These are phyloP conservation scores for Ambrosia artemisiifolia DNA, from an alignment of 129 eudicot genomes.

Conservation along the genomic window DNA sequence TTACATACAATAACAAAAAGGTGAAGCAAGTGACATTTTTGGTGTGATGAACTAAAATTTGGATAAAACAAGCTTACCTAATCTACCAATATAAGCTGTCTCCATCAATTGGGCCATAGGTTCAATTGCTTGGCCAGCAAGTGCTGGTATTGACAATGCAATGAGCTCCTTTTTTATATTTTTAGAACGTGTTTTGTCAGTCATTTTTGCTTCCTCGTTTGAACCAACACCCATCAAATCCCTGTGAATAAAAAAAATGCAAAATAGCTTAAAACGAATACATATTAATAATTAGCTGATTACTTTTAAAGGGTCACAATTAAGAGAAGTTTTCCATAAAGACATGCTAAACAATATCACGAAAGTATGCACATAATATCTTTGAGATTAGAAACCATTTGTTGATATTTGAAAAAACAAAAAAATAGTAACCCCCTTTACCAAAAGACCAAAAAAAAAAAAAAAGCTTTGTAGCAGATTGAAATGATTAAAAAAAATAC, in stretches of 20 bases:
- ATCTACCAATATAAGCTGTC: slow-evolving; percentile 91
- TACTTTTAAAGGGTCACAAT: background rate
- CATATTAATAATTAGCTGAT: slow-evolving; percentile 9
- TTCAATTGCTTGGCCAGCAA: slow-evolving; percentile 93
- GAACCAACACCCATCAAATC: slow-evolving; percentile 35
- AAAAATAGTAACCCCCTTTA: background rate
- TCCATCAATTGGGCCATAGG: slow-evolving; percentile 89
- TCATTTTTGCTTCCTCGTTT: slow-evolving; percentile 19
- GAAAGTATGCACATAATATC: background rate
- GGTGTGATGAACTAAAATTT: background rate
- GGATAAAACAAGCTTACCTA: slow-evolving; percentile 46
- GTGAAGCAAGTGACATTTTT: background rate
- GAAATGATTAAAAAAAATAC: background rate
- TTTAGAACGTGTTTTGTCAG: slow-evolving; percentile 33
- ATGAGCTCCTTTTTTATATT: slow-evolving; percentile 62
- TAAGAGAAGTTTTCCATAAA: background rate
- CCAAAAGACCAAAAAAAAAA: no score
- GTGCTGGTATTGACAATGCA: slow-evolving; percentile 74
- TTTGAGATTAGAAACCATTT: background rate
- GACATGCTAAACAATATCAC: background rate
- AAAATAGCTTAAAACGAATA: background rate
- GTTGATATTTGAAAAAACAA: background rate
- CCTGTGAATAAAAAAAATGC: slow-evolving; percentile 34
- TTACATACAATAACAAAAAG: background rate
- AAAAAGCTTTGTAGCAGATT: background rate